Evolutionary conservation across 2,329 filamentous ascomycete species (phyloP).

Genomic region (Epichloe festucae): DNA sequence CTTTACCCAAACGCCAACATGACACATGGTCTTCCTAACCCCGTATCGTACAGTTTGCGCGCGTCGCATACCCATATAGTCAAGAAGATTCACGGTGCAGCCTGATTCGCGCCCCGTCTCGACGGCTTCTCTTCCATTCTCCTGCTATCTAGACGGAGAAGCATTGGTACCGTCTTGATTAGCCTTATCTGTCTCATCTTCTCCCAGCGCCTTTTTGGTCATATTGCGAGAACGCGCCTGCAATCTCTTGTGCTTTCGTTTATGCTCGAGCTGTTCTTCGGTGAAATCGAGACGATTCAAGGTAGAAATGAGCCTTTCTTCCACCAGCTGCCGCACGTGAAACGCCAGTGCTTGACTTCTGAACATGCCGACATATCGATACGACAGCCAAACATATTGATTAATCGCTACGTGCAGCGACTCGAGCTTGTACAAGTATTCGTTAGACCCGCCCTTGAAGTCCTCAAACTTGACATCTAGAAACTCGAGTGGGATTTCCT

Average conservation of each 20-base stretch:
- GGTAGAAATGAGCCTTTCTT: conserved; percentile 50
- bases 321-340: conserved; percentile 65
- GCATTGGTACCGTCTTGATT: conserved; percentile 11
- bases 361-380: conserved; percentile 74
- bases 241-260: conserved; percentile 13
- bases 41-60: not conserved
- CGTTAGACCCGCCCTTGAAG: conserved; percentile 24
- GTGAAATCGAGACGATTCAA: conserved; percentile 38
- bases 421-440: conserved; percentile 60
- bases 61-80: not conserved
- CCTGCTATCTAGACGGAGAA: conserved; percentile 6
- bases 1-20: not conserved
- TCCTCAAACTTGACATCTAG: conserved; percentile 49
- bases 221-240: conserved; percentile 9
- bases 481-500: conserved; percentile 56
- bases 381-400: conserved; percentile 86
- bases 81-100: not conserved
- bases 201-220: conserved; percentile 6
- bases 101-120: not conserved
- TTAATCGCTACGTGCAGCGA: conserved; percentile 69
- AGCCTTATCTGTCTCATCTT: conserved; percentile 6
- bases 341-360: conserved; percentile 61
- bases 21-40: too few relatives aligned
- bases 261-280: conserved; percentile 18
- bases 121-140: not conserved